Evolutionary conservation across 495 filamentous ascomycete species (phyloP).

Genomic region (Penicillium daleae): DNA sequence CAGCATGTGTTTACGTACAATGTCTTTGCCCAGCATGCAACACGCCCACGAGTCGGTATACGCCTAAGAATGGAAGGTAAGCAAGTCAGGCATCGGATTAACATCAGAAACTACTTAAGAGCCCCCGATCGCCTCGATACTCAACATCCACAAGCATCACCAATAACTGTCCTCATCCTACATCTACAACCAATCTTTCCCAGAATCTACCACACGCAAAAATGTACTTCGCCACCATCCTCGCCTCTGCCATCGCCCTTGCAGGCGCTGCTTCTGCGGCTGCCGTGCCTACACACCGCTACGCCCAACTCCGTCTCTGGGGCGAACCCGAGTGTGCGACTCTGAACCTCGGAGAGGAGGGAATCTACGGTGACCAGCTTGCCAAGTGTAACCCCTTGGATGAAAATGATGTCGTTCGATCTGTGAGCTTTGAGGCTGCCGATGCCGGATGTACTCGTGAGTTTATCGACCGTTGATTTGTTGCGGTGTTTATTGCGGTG

Average conservation of each 20-base stretch:
- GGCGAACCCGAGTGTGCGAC: not conserved
- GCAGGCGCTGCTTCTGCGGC: conserved; percentile 1
- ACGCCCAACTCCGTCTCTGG: conserved; percentile 7
- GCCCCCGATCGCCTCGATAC: not conserved
- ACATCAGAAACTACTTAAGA: not conserved
- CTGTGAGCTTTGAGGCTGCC: not conserved
- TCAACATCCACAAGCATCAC: not conserved
- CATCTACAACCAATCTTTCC: not conserved
- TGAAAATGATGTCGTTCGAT: not conserved
- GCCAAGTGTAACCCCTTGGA: conserved; percentile 3
- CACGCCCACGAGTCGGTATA: not conserved
- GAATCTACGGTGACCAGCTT: conserved; percentile 6
- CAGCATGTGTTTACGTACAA: not conserved
- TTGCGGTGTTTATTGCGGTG: not conserved
- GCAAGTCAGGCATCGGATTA: not conserved
- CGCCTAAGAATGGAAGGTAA: not conserved
- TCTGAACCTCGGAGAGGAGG: conserved; percentile 7
- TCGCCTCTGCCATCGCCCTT: conserved; percentile 6
- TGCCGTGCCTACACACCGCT: conserved; percentile 1
- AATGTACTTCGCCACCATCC: not conserved
- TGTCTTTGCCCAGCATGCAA: not conserved
- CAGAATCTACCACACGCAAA: not conserved
- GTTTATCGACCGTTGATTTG: not conserved
- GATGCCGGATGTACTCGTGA: conserved; percentile 2
- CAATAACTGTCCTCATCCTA: not conserved